A percentile compares a stretch with the other conserved stretches of the same genome.
Evolutionary conservation across 345 rosid genomes (phyloP).

Genomic region (Salix exigua): DNA sequence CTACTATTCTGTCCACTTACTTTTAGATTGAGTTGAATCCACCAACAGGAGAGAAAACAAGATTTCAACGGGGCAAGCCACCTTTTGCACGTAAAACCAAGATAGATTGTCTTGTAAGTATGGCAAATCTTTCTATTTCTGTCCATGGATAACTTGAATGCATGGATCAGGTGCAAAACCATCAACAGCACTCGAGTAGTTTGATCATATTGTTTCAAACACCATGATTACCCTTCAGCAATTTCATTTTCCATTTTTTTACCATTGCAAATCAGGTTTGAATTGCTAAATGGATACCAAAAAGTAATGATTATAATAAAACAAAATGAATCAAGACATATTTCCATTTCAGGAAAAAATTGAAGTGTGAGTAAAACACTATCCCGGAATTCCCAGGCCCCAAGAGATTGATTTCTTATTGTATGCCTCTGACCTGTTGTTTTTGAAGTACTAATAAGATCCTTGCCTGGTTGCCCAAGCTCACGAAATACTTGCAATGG

Average conservation of each 20-base stretch:
- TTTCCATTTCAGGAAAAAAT: not conserved
- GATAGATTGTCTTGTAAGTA: too few relatives aligned
- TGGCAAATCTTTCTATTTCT: not conserved
- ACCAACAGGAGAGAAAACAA: not conserved
- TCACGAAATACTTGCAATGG: not conserved
- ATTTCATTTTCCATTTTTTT: too few relatives aligned
- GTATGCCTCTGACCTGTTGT: not conserved
- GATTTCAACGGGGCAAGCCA: too few relatives aligned
- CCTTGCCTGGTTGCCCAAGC: not conserved
- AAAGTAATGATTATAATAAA: not conserved
- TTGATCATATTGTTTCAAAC: too few relatives aligned
- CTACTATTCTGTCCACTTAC: too few relatives aligned
- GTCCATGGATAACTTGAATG: not conserved
- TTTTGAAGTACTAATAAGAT: not conserved
- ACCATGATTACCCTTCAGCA: too few relatives aligned
- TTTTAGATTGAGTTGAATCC: not conserved
- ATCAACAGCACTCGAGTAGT: too few relatives aligned
- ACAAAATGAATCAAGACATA: not conserved
- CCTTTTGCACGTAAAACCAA: not conserved
- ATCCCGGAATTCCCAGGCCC: not conserved
- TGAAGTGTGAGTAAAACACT: not conserved
- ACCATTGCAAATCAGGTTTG: too few relatives aligned
- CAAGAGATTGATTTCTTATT: not conserved
- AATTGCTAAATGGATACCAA: not conserved
- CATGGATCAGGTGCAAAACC: not conserved